Base-by-base conservation (phyloP, 139 green algal genomes). In the Trebouxia sp. region DNA sequence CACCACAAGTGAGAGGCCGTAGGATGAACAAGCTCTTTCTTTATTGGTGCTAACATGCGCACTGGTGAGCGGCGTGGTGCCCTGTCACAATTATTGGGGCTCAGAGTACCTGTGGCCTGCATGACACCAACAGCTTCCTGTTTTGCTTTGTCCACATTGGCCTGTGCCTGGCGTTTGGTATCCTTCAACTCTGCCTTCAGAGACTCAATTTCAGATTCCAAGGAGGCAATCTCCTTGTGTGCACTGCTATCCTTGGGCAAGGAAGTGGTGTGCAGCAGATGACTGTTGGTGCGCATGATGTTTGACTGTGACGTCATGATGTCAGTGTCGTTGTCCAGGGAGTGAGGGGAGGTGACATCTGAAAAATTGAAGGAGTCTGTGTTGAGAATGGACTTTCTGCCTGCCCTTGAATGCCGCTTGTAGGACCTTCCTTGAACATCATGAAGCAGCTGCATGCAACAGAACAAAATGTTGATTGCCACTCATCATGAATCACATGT, bases 381-480 rank as follows among this genome's bases (percentile, higher is more conserved):
- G 62, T 45, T 39, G 12, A 72, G 62, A 24, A 72, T 35, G n/a
- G n/a, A n/a, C n/a, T n/a, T n/a, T n/a, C n/a, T n/a, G n/a, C n/a
- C n/a, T n/a, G n/a, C n/a, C n/a, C n/a, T n/a, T n/a, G 15, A 76
- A 38, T 50, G 76, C 35, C 76, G 32, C 24, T 22, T 45, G 50
- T 53, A 37, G 12, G 62, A 43, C 35, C 37, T 72, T 11, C 62
- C 76, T 43, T 81, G 51, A 22, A 66, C 75, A 51, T 45, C 47
- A n/a, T 24, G 67, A 10, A 80, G 45, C 35, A 78, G n/a, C 70
- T 78, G 39, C 70, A 53, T 14, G 39, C 45, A 41, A 30, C 0
- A 42, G 30, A n/a, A n/a, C n/a, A n/a, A n/a, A n/a, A n/a, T n/a
- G n/a, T n/a, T n/a, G n/a, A n/a, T n/a, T n/a, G n/a, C n/a, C n/a